These are phyloP conservation scores for Porodaedalea pini DNA, from an alignment of 1,284 basidiomycete species.

Conservation along the genomic window DNA sequence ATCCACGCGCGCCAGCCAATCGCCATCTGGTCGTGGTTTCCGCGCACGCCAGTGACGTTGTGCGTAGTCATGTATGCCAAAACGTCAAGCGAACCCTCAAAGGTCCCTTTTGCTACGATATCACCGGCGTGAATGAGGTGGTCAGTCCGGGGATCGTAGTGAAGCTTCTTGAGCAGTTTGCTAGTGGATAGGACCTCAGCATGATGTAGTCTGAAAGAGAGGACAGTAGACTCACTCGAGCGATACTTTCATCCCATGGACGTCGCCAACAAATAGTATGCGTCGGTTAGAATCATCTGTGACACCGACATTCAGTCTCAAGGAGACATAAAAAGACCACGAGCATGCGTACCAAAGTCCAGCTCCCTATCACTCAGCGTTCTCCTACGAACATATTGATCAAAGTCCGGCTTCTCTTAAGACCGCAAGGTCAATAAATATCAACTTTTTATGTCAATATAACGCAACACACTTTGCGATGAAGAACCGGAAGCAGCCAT, in stretches of 20 bases:
- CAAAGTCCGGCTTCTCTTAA: constrained; percentile 12
- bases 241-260: constrained; percentile 75
- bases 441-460: not conserved
- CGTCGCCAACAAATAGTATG: constrained; percentile 75
- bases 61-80: constrained; percentile 61
- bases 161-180: constrained; percentile 54
- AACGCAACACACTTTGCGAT: not conserved
- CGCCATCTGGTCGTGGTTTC: constrained; percentile 88
- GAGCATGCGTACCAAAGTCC: constrained; percentile 37
- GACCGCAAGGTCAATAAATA: not conserved
- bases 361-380: constrained; percentile 19
- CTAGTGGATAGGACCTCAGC: constrained; percentile 36
- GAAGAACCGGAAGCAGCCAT: not conserved
- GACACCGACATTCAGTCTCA: not conserved
- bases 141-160: constrained; percentile 59
- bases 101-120: constrained; percentile 66
- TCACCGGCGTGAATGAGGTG: constrained; percentile 80
- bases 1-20: constrained; percentile 87
- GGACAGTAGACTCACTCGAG: constrained; percentile 50
- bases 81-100: constrained; percentile 56
- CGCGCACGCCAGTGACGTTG: constrained; percentile 72
- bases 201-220: not conserved
- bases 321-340: not conserved
- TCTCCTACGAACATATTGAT: constrained; percentile 2
- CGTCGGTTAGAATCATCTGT: constrained; percentile 53